A percentile compares a stretch with the other conserved stretches of the same genome.
Conservation (phyloP, 139 green algal species). For the Chlorella sp. region DNA sequence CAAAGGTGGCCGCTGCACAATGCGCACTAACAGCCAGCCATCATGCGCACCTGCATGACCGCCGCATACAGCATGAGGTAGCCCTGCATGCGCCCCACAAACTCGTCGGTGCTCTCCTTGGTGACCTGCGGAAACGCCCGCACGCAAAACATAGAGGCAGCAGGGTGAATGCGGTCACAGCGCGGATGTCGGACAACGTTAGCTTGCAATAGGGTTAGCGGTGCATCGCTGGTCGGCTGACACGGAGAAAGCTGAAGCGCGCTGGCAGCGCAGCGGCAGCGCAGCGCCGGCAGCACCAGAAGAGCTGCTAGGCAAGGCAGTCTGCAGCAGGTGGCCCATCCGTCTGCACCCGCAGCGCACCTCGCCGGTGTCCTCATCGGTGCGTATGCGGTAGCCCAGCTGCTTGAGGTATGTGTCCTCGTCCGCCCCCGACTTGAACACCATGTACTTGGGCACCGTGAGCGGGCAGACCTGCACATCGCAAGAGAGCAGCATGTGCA, state of each 20-base stretch:
- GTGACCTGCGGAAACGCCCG: neutral
- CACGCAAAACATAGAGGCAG: too few relatives aligned
- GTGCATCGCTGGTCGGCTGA: too few relatives aligned
- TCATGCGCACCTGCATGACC: slow-evolving; percentile 43
- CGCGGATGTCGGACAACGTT: too few relatives aligned
- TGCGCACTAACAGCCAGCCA: neutral
- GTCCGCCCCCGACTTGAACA: slow-evolving; percentile 33
- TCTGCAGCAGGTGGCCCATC: too few relatives aligned
- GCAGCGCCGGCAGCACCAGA: too few relatives aligned
- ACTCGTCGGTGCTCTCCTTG: slow-evolving; percentile 58
- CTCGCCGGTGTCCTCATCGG: slow-evolving; percentile 37
- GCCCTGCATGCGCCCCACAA: slow-evolving; percentile 53
- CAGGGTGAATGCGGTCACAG: too few relatives aligned
- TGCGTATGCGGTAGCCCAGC: slow-evolving; percentile 56
- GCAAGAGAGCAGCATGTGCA: neutral
- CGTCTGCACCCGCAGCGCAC: neutral
- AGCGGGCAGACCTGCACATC: slow-evolving; percentile 54
- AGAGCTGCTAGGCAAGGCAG: too few relatives aligned
- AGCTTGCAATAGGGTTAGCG: too few relatives aligned
- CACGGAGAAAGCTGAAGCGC: too few relatives aligned
- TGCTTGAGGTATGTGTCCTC: slow-evolving; percentile 43
- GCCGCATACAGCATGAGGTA: slow-evolving; percentile 74
- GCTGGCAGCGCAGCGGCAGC: too few relatives aligned
- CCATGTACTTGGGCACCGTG: slow-evolving; percentile 55
- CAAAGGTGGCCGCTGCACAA: too few relatives aligned